Base-by-base conservation (phyloP, 1,284 basidiomycete species). In the Papiliotrema flavescens region DNA sequence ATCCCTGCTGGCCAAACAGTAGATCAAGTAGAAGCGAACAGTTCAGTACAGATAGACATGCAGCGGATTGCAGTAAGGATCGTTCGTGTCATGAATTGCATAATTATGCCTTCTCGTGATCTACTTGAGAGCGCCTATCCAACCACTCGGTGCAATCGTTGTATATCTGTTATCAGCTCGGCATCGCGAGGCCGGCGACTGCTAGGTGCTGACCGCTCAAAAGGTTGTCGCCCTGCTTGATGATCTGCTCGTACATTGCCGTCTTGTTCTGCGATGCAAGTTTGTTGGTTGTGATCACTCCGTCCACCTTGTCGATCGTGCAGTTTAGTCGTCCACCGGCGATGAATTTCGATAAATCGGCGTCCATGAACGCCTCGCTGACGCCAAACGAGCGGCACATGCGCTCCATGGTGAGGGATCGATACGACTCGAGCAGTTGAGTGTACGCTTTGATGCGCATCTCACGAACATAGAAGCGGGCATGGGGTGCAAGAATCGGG, bases 401-500 rank as follows among this genome's bases (percentile, higher is more conserved):
- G 62, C 88, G 89, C 59, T 94, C 88, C 39, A 98, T 79, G 1
- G 94, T 97, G 37, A 98, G 81, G 59, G 87, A 90, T 47, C 88
- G 83, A 76, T 98, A 98, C 17, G 85, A 88, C 75, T 98, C 93
- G 17, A 98, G 80, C 2, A 98, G 81, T 72, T 98, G 95, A 35
- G 83, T 80, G 78, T 98, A 98, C 2, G 94, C 93, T 44, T 91
- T 86, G 67, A 98, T 94, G 42, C 95, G 86, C 89, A 98, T 94
- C 76, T 98, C 96, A 49, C 94, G 86, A 20, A 95, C 84, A 74
- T 96, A 98, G 80, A 82, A 97, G 3, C 90, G 84, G 1, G 91
- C 84, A 70, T 98, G 96, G 0, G 88, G 88, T 6, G 86, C 83
- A 43, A 98, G 83, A 44, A 93, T 78, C 24, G 90, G 87, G 17